Evolutionary conservation across 768 basidiomycete species (phyloP).

Genomic region (Macrocybe gigantea): DNA sequence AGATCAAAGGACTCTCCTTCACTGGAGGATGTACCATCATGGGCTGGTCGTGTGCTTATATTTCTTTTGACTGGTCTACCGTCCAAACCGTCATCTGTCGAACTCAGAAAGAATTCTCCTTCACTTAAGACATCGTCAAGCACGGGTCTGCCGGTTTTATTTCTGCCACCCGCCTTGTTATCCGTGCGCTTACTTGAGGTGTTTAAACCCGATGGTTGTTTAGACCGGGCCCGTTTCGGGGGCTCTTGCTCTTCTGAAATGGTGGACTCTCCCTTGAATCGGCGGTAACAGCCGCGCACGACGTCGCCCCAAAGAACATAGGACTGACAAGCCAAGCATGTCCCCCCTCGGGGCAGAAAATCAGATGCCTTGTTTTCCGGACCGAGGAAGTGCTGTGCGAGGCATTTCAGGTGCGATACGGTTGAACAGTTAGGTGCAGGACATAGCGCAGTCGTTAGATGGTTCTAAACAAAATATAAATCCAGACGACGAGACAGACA

Average conservation of each 20-base stretch:
- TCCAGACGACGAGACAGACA: conserved; percentile 1
- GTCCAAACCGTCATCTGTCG: no score
- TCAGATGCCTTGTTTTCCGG: conserved; percentile 13
- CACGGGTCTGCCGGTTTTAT: no score
- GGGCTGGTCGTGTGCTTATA: neutral
- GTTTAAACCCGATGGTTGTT: no score
- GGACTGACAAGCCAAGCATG: conserved; percentile 42
- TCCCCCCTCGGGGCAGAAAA: conserved; percentile 59
- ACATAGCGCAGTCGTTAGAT: conserved; percentile 48
- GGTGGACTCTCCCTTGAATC: conserved; percentile 27
- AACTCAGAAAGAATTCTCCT: no score
- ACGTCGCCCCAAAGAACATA: conserved; percentile 71
- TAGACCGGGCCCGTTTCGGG: conserved; percentile 8
- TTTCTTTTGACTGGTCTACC: conserved; percentile 5
- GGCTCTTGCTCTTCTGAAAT: conserved; percentile 18
- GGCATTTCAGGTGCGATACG: conserved; percentile 54
- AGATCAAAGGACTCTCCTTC: conserved; percentile 24
- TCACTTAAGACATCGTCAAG: no score
- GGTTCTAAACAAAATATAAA: conserved; percentile 30
- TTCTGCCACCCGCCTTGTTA: no score
- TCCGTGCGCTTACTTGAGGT: no score
- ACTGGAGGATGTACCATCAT: conserved; percentile 10
- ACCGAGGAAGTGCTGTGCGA: conserved; percentile 40
- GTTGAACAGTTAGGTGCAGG: conserved; percentile 41
- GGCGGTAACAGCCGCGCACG: conserved; percentile 54